These are phyloP conservation scores for Handroanthus guayacan DNA, from an alignment of 257 asterid species.

Conservation along the genomic window DNA sequence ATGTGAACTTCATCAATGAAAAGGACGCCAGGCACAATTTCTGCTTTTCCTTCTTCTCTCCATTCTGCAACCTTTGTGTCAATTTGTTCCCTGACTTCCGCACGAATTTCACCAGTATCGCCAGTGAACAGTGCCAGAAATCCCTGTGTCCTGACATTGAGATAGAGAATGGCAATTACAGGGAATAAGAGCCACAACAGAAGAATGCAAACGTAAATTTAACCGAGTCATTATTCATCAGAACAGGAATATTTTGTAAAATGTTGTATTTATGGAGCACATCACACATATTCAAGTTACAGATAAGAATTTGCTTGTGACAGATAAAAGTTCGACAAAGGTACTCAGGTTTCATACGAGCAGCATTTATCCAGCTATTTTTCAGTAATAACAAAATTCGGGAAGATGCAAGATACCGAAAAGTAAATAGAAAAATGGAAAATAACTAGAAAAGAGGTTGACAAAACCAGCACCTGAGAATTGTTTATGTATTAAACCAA, in stretches of 20 bases:
- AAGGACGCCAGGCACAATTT: conserved; percentile 92
- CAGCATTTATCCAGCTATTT: background rate
- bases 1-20: conserved; percentile 99
- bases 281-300: background rate
- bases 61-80: conserved; percentile 98
- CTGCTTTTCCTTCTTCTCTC: conserved; percentile 99
- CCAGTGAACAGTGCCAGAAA: conserved; percentile 92
- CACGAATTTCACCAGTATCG: conserved; percentile 92
- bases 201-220: background rate
- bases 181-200: conserved; percentile 9
- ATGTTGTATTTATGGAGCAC: background rate
- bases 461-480: background rate
- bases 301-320: background rate
- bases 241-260: background rate
- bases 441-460: background rate
- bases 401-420: background rate
- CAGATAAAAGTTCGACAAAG: background rate
- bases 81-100: conserved; percentile 95
- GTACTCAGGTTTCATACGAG: background rate
- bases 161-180: background rate
- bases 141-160: conserved; percentile 81
- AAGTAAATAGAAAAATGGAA: background rate
- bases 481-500: background rate
- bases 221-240: background rate
- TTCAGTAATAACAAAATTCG: background rate